A percentile compares a stretch with the other conserved stretches of the same genome.
These are phyloP conservation scores for Hypoxylon lenormandii DNA, from an alignment of 495 filamentous ascomycete genomes.

Conservation along the genomic window DNA sequence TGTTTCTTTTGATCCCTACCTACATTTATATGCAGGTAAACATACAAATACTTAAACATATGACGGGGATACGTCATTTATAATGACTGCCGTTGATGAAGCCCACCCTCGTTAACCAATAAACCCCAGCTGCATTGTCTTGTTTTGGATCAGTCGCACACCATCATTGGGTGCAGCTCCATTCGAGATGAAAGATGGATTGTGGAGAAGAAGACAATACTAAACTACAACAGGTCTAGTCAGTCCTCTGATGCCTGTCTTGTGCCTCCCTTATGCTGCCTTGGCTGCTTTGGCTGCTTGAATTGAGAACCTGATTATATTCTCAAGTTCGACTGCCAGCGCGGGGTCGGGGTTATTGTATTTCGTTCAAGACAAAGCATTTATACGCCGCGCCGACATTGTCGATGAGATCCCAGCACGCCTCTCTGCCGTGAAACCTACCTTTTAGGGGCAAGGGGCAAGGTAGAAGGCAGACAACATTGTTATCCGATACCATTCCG, in stretches of 20 bases:
- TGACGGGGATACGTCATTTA: neutral
- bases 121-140: conserved; percentile 26
- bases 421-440: neutral
- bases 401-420: neutral
- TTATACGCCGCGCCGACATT: neutral
- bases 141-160: conserved; percentile 33
- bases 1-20: neutral
- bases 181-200: conserved; percentile 15
- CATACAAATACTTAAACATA: neutral
- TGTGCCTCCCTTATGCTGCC: conserved; percentile 1
- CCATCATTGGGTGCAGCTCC: conserved; percentile 35
- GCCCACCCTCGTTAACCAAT: conserved; percentile 5
- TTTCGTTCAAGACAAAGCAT: neutral
- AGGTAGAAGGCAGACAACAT: neutral
- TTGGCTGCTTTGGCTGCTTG: conserved; percentile 8
- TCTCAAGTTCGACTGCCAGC: conserved; percentile 13
- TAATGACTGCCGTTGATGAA: neutral
- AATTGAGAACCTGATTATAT: conserved; percentile 18
- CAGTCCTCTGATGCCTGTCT: conserved; percentile 22
- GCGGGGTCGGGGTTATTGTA: conserved; percentile 39
- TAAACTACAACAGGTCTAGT: conserved; percentile 32
- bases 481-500: neutral
- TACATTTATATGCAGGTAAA: neutral
- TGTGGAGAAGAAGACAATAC: conserved; percentile 27
- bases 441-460: neutral